Evolutionary conservation across 306 rosid species (phyloP).

Genomic region (Acacia melanoxylon): DNA sequence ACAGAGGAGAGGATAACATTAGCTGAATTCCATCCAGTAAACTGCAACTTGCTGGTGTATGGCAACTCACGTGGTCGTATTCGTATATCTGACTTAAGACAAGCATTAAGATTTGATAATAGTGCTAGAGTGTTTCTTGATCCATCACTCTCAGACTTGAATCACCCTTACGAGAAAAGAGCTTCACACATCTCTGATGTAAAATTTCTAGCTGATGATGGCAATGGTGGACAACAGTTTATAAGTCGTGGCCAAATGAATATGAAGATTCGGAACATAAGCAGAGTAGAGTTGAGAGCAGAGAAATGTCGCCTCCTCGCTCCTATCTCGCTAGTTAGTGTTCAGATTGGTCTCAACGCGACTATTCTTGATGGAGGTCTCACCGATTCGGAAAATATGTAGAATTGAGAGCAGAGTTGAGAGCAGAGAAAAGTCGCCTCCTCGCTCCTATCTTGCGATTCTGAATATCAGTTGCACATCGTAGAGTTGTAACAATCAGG

Average conservation of each 20-base stretch:
- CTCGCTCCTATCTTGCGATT: too few relatives aligned
- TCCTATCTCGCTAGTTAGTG: too few relatives aligned
- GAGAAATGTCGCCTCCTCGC: too few relatives aligned
- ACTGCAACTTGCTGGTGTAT: conserved; percentile 73
- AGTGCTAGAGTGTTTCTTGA: conserved; percentile 59
- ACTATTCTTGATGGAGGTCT: too few relatives aligned
- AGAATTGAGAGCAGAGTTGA: too few relatives aligned
- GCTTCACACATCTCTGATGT: conserved; percentile 61
- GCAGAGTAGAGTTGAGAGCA: too few relatives aligned
- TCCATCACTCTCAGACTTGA: conserved; percentile 43
- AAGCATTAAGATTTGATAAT: conserved; percentile 63
- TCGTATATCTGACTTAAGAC: conserved; percentile 72
- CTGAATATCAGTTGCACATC: too few relatives aligned
- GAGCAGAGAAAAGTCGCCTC: too few relatives aligned
- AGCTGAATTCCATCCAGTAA: conserved; percentile 74
- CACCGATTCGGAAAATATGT: too few relatives aligned
- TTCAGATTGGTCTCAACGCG: too few relatives aligned
- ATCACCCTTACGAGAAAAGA: conserved; percentile 59
- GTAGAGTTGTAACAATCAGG: conserved; percentile 59
- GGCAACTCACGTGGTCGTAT: conserved; percentile 73
- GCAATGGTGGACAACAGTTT: conserved; percentile 41
- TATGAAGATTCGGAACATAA: too few relatives aligned
- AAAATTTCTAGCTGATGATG: conserved; percentile 57
- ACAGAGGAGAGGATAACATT: conserved; percentile 79
- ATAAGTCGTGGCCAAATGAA: conserved; percentile 73